Conservation (phyloP, 2,329 filamentous ascomycete genomes). For the Pseudocercospora macadamiae region DNA sequence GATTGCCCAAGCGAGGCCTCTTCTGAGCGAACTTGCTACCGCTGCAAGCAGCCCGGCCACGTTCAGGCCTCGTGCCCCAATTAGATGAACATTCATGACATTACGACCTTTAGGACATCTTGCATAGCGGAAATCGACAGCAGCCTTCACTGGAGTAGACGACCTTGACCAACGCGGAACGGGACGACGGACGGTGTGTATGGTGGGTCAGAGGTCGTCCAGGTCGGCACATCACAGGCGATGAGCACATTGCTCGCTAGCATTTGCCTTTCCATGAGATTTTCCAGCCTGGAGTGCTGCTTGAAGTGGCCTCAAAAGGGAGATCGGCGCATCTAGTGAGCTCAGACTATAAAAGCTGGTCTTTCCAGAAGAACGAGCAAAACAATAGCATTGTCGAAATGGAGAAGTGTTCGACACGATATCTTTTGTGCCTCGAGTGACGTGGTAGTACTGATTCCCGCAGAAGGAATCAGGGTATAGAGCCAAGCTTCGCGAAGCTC, state of each 20-base stretch:
- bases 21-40: constrained; percentile 97
- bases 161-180: constrained; percentile 32
- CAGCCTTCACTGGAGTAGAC: constrained; percentile 34
- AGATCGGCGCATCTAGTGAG: background rate
- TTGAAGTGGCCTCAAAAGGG: constrained; percentile 1
- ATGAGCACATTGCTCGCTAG: constrained; percentile 9
- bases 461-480: background rate
- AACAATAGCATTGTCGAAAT: constrained; percentile 2
- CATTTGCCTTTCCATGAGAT: background rate
- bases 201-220: constrained; percentile 14
- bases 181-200: constrained; percentile 31
- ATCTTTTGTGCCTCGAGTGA: background rate
- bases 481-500: too few relatives aligned
- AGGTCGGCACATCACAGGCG: constrained; percentile 13
- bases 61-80: constrained; percentile 93
- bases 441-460: background rate
- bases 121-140: constrained; percentile 31
- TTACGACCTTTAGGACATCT: constrained; percentile 27
- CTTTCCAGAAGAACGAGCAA: background rate
- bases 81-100: constrained; percentile 49
- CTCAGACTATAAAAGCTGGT: constrained; percentile 1
- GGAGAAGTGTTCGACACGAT: background rate
- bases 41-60: constrained; percentile 82
- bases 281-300: constrained; percentile 3
- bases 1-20: constrained; percentile 94